Evolutionary conservation across 352 stramenopile genomes (phyloP), one percentile per base, ranked within the genome.

Genomic region (Phytopythium litorale): DNA sequence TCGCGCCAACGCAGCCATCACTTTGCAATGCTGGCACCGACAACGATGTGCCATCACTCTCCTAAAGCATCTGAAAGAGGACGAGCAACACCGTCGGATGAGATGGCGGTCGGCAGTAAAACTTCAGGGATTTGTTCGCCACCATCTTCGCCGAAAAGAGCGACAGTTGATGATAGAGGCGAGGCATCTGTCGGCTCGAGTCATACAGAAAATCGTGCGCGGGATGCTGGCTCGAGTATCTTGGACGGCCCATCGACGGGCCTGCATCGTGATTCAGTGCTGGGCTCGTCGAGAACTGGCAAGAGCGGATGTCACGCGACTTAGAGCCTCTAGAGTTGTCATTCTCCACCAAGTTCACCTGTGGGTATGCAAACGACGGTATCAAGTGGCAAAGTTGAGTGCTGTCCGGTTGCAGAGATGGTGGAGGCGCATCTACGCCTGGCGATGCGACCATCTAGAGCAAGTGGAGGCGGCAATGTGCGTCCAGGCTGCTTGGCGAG

Each of bases 341-440:
- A 45, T 88, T 4, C 58, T 58, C n/a, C 53, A 45, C 0, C 56
- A 7, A 6, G n/a, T 89, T 0, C 11, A 37, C 0, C 42, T 43
- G 3, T 79, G 72, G 70, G 50, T 78, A 21, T 61, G 28, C 5
- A 49, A 62, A 11, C 52, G 66, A 53, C 53, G 64, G 2, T 88
- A 74, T 53, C 18, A 21, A 4, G 49, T 25, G 7, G 30, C 63
- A 1, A 63, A 52, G 13, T 33, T 25, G 2, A 51, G 32, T 45
- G 56, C 64, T 13, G 25, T 21, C 6, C 58, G 52, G 19, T 15
- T 89, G n/a, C 77, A 88, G 51, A 65, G 56, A 8, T 91, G 81
- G 81, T 91, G 77, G 79, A 67, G 71, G 38, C 83, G 75, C 16
- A 78, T 88, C 25, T 79, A 88, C 54, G 71, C 28, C 7, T 68